Conservation (phyloP, 2,329 filamentous ascomycete genomes). For the Alternaria viburni region DNA sequence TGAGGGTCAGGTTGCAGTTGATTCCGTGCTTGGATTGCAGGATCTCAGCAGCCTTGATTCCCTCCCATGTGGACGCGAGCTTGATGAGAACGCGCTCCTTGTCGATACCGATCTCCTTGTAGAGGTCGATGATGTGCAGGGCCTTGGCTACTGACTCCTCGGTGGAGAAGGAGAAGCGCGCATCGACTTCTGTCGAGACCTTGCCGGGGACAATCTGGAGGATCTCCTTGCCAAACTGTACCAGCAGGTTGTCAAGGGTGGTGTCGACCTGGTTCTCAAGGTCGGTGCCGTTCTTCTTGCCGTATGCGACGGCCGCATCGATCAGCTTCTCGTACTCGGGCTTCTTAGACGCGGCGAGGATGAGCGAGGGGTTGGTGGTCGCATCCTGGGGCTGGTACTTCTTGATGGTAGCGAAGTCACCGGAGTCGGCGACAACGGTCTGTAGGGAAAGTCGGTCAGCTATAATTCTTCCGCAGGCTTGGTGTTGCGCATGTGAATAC, state of each 20-base stretch:
- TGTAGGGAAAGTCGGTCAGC: slow-evolving; percentile 47
- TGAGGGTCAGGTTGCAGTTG: slow-evolving; percentile 98
- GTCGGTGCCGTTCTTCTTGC: slow-evolving; percentile 73
- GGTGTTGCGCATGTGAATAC: slow-evolving; percentile 52
- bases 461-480: slow-evolving; percentile 4
- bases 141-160: slow-evolving; percentile 93
- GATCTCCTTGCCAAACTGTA: slow-evolving; percentile 98
- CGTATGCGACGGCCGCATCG: slow-evolving; percentile 81
- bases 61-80: slow-evolving; percentile 98
- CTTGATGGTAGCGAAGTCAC: slow-evolving; percentile 83
- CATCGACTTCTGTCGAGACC: slow-evolving; percentile 98
- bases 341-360: slow-evolving; percentile 98
- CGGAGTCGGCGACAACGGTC: slow-evolving; percentile 97
- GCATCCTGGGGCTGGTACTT: slow-evolving; percentile 99
- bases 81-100: slow-evolving; percentile 98
- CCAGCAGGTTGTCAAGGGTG: slow-evolving; percentile 90
- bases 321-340: slow-evolving; percentile 92
- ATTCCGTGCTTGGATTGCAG: slow-evolving; percentile 94
- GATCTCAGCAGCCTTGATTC: slow-evolving; percentile 97
- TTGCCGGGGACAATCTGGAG: slow-evolving; percentile 96
- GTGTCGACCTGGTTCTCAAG: slow-evolving; percentile 85
- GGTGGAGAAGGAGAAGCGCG: slow-evolving; percentile 93
- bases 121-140: slow-evolving; percentile 95
- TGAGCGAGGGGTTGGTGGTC: slow-evolving; percentile 98
- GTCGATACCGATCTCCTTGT: slow-evolving; percentile 87